Evolutionary conservation across 331 rosid species (phyloP), one percentile per base, ranked within the genome.

Genomic region (Quercus tomentella): DNA sequence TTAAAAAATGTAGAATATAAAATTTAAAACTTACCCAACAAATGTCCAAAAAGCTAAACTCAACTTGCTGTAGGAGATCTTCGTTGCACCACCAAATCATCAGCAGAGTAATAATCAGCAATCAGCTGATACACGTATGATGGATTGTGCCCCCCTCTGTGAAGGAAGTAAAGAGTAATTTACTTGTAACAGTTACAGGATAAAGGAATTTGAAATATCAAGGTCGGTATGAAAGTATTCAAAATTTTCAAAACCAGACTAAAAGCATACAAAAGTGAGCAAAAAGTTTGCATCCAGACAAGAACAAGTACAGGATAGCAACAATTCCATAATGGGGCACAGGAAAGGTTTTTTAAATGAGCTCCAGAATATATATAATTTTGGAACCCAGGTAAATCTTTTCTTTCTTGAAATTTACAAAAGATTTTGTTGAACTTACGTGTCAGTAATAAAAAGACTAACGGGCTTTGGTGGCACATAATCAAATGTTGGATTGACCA

Each of bases 111-210:
- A 77, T 93, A 96, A 75, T 96, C 99, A n/a, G 97, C 93, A 4
- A 96, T 91, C 35, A 96, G 99, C 82, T 93, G 92, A 86, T 93
- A 90, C 99, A 96, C 86, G 83, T 90, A 93, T 61, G 99, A 91
- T 33, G 99, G 88, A 82, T 89, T 93, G 80, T 93, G 97, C 84
- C 99, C 99, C 79, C 99, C 99, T 41, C 99, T 96, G 92, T 33
- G 31, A 88, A 88, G 77, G 54, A 77, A 81, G 76, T 76, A 78
- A 69, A 35, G 4, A 65, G 49, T 77, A 73, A 82, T 70, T 77
- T 74, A 54, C 45, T 43, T 17, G 31, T 57, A 82, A 58, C 7
- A 54, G 61, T 73, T 63, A 56, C 52, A 62, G 21, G 56, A 70
- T 52, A 77, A 77, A 69, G 0, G 31, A 52, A 35, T 4, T 9